phyloP scores from a whole-genome alignment of 768 basidiomycete genomes.

The Pleurotus sapidus region DNA sequence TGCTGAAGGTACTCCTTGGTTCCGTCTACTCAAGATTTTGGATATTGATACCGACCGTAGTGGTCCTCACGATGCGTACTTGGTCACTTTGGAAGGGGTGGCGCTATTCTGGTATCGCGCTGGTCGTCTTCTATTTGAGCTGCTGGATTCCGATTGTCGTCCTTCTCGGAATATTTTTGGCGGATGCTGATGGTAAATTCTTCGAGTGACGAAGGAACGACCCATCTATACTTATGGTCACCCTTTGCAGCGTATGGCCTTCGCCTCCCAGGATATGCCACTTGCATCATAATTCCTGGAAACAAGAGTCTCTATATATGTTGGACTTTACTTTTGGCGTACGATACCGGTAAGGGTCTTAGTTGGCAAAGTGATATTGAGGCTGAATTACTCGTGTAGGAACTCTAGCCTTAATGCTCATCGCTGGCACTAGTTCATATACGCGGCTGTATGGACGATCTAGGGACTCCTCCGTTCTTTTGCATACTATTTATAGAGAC shows the following conservation, averaged over 20 bases:
- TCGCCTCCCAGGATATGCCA: neutral
- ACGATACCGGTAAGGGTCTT: neutral
- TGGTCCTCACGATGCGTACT: neutral
- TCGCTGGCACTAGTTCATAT: no score
- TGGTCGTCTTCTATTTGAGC: neutral
- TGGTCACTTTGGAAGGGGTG: neutral
- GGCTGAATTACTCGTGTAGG: no score
- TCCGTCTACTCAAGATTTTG: no score
- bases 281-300: neutral
- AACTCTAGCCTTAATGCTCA: no score
- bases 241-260: neutral
- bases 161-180: neutral
- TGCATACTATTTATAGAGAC: no score
- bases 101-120: neutral
- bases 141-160: neutral
- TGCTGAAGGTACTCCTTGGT: neutral
- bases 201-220: no score
- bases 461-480: no score
- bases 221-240: neutral
- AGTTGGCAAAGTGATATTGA: no score
- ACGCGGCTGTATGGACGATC: no score
- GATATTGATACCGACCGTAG: neutral
- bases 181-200: neutral
- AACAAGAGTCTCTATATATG: neutral
- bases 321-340: constrained; percentile 1